A percentile compares a stretch with the other conserved stretches of the same genome.
phyloP scores from a whole-genome alignment of 2,329 filamentous ascomycete genomes.

The Cercospora sp. region DNA sequence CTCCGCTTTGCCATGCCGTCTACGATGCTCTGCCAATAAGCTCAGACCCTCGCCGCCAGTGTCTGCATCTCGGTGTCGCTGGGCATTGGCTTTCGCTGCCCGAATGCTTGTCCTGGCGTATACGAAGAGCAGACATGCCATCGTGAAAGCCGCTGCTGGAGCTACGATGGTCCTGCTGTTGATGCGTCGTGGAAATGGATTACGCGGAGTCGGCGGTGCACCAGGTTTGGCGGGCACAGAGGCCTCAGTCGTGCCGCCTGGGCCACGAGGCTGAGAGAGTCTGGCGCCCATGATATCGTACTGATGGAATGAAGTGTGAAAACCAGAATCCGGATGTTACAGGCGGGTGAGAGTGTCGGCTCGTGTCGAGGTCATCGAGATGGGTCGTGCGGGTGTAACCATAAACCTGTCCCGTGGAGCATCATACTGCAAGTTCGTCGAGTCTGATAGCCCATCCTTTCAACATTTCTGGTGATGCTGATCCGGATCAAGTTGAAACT shows the following conservation, averaged over 20 bases:
- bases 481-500: neutral
- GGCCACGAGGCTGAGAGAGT: slow-evolving; percentile 47
- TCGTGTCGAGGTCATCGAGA: slow-evolving; percentile 1
- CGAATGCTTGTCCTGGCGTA: slow-evolving; percentile 67
- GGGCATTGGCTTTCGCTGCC: slow-evolving; percentile 65
- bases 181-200: slow-evolving; percentile 34
- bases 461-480: neutral
- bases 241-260: slow-evolving; percentile 47
- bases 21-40: slow-evolving; percentile 54
- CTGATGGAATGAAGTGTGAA: neutral
- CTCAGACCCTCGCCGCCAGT: slow-evolving; percentile 54
- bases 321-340: neutral
- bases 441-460: neutral
- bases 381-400: neutral
- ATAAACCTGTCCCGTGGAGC: neutral
- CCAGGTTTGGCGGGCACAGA: slow-evolving; percentile 35
- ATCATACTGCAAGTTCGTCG: neutral
- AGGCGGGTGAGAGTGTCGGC: neutral
- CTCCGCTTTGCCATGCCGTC: slow-evolving; percentile 54
- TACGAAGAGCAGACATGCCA: slow-evolving; percentile 60
- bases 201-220: slow-evolving; percentile 39
- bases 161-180: slow-evolving; percentile 53
- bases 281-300: slow-evolving; percentile 47
- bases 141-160: slow-evolving; percentile 62
- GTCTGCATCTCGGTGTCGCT: slow-evolving; percentile 58